Conservation (phyloP, 345 rosid species). For the Euphorbia pulcherrima region DNA sequence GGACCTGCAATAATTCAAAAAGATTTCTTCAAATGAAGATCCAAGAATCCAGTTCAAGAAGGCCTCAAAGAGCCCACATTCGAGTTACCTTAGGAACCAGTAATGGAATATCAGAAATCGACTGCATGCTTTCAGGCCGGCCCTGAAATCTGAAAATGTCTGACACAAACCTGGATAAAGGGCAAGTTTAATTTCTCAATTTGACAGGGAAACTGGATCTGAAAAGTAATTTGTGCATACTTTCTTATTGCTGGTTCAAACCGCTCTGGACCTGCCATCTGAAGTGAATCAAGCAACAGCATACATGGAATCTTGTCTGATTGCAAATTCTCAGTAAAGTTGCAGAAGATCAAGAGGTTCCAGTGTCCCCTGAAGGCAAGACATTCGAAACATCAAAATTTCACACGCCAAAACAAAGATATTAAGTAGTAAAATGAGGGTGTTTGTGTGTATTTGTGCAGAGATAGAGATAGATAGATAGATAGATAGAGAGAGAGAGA, state of each 20-base stretch:
- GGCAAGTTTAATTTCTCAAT: slow-evolving; percentile 1
- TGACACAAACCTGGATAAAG: slow-evolving; percentile 47
- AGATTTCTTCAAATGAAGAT: not conserved
- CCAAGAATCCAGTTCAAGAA: not conserved
- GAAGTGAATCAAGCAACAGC: slow-evolving; percentile 65
- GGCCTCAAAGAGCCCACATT: not conserved
- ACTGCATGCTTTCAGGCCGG: slow-evolving; percentile 35
- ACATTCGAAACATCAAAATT: slow-evolving; percentile 16
- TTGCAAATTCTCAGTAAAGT: slow-evolving; percentile 47
- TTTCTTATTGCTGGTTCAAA: slow-evolving; percentile 61
- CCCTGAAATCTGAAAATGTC: slow-evolving; percentile 48
- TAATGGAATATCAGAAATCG: slow-evolving; percentile 27
- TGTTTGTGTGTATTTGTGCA: too few species aligned
- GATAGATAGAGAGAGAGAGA: not conserved
- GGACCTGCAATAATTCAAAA: slow-evolving; percentile 39
- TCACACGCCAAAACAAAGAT: not conserved
- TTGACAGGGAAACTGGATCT: not conserved
- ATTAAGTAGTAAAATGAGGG: not conserved
- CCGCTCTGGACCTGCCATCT: slow-evolving; percentile 43
- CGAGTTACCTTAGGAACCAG: slow-evolving; percentile 8
- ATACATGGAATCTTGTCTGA: slow-evolving; percentile 49
- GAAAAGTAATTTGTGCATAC: slow-evolving; percentile 20
- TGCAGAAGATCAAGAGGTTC: slow-evolving; percentile 71
- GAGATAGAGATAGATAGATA: too few species aligned
- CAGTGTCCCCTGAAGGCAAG: slow-evolving; percentile 44